Base-by-base conservation (phyloP, 208 protist genomes). In the Leishmania major region DNA sequence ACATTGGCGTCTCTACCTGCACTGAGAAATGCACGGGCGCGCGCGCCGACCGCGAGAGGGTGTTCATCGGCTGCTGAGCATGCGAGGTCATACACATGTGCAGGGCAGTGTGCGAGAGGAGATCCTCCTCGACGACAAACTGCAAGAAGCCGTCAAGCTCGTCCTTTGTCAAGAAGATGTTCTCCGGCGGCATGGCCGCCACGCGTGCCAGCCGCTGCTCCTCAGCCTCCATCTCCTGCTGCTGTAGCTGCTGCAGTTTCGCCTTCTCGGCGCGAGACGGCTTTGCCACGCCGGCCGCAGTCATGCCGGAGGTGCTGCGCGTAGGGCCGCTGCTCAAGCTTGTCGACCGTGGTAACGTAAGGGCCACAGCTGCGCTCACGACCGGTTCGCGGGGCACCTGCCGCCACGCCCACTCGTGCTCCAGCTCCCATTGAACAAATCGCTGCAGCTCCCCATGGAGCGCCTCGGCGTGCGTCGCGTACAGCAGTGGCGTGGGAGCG, bases 161-260 rank as follows among this genome's bases (percentile, higher is more conserved):
- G 28, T 89, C 78, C 75, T 84, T 86, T 1, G 77, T 84, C 37
- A 97, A 84, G 72, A 92, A 96, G 22, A 95, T 89, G 78, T 95
- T 95, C 79, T 96, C 90, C 1, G 85, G 73, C 28, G 92, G 92
- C 53, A 94, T 80, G 2, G 89, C 80, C 31, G 91, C 88, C n/a
- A 87, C 78, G 40, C 80, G 79, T 37, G 85, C 87, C 19, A 84
- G 81, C 2, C 85, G 84, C 59, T 89, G 84, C 77, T 89, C 84
- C 86, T 97, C 92, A 85, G 92, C 87, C 80, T 87, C 80, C 60
- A 84, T 67, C 67, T 91, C 90, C 75, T 94, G 87, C 82, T 92
- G 83, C 82, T 87, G 81, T 66, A 87, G 86, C 57, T 84, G 88
- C 79, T 88, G 88, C 40, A 88, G 76, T 82, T 89, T 85, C 31